Conservation (phyloP, 2,329 filamentous ascomycete species). For the Aspergillus spinulosporus region DNA sequence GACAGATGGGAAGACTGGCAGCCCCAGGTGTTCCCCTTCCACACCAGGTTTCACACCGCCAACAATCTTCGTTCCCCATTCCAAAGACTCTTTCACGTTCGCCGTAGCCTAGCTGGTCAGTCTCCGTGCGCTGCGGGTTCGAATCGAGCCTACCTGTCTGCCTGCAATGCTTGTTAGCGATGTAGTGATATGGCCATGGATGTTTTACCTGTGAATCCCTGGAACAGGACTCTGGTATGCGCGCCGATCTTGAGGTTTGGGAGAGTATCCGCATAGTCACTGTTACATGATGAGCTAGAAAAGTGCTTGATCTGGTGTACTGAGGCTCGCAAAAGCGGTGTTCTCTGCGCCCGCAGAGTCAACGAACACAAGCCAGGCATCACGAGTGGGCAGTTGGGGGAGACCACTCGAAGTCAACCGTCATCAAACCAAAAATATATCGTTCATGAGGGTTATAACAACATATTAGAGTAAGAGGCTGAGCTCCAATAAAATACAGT, state of each 20-base stretch:
- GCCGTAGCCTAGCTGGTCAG: conserved; percentile 61
- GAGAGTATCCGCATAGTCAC: conserved; percentile 61
- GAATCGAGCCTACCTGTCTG: conserved; percentile 33
- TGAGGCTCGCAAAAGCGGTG: conserved; percentile 6
- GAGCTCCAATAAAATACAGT: background rate
- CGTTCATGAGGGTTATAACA: too few species aligned
- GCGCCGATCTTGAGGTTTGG: conserved; percentile 66
- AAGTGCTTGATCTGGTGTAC: conserved; percentile 26
- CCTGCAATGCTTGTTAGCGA: conserved; percentile 24
- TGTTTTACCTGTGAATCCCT: conserved; percentile 64
- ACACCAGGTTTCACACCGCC: conserved; percentile 75
- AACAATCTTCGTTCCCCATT: conserved; percentile 77
- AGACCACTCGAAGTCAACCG: background rate
- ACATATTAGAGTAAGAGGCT: background rate
- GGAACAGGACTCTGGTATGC: conserved; percentile 68
- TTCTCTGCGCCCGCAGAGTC: conserved; percentile 24
- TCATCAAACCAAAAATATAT: background rate
- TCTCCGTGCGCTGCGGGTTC: conserved; percentile 9
- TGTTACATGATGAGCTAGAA: conserved; percentile 32
- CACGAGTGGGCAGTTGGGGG: background rate
- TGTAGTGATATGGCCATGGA: conserved; percentile 8
- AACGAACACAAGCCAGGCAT: conserved; percentile 26
- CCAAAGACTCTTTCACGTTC: conserved; percentile 73
- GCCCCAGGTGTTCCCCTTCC: conserved; percentile 68
- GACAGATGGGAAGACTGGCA: conserved; percentile 70